These are phyloP conservation scores for Volutella citrinella DNA, from an alignment of 2,329 filamentous ascomycete genomes.

Conservation along the genomic window DNA sequence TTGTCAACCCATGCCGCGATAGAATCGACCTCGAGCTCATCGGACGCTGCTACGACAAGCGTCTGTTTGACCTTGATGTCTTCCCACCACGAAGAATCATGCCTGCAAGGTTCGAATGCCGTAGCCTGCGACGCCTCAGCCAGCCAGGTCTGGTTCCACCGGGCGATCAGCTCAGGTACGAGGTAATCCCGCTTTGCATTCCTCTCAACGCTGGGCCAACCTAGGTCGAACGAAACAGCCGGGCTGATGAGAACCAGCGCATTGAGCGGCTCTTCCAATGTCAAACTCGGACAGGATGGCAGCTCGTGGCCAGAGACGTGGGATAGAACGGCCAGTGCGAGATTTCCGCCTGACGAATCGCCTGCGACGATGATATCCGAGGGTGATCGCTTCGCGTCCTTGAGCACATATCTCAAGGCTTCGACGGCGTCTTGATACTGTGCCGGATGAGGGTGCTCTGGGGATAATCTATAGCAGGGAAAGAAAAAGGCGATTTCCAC, in stretches of 20 bases:
- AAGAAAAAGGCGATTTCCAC: neutral
- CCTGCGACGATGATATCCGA: neutral
- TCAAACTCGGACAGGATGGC: neutral
- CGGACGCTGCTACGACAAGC: neutral
- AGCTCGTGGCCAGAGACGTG: neutral
- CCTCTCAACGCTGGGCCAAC: neutral
- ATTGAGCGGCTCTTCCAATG: neutral
- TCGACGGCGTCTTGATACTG: neutral
- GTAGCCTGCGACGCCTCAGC: no score
- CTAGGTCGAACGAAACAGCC: neutral
- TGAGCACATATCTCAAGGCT: conserved; percentile 2
- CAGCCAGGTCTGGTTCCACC: no score
- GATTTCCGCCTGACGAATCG: conserved; percentile 1
- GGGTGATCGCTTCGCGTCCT: neutral
- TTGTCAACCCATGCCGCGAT: conserved; percentile 6
- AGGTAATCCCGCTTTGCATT: neutral
- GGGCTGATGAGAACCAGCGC: neutral
- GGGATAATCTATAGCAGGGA: neutral
- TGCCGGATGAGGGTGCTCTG: neutral
- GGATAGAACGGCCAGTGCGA: neutral
- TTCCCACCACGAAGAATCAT: no score
- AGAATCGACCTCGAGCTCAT: conserved; percentile 1
- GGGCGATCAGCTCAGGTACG: neutral
- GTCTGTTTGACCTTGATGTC: neutral
- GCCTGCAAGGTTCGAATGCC: no score